Conservation (phyloP, 371 early-diverging fungal genomes). For the Circinella minor region DNA sequence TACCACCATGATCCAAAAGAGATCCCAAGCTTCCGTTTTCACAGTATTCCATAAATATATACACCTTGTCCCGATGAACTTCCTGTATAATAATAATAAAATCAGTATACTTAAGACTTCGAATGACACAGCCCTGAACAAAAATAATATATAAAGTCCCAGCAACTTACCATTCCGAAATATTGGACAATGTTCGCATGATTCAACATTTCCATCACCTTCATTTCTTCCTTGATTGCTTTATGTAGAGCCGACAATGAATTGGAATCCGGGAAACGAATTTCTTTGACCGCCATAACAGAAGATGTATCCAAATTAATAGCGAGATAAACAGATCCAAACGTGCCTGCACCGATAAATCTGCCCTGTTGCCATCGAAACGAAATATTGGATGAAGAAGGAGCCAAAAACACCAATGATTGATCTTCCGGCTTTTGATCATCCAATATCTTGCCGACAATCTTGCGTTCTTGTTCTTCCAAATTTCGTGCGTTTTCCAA, state of each 20-base stretch:
- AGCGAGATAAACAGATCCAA: slow-evolving; percentile 85
- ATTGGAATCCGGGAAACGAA: slow-evolving; percentile 84
- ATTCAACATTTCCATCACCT: slow-evolving; percentile 85
- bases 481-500: slow-evolving; percentile 55
- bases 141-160: too few relatives aligned
- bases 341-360: slow-evolving; percentile 88
- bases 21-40: slow-evolving; percentile 82
- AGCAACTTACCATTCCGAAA: slow-evolving; percentile 68
- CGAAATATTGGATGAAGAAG: slow-evolving; percentile 74
- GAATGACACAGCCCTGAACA: too few relatives aligned
- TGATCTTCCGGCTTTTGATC: slow-evolving; percentile 80
- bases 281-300: slow-evolving; percentile 93
- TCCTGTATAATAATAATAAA: slow-evolving; percentile 50
- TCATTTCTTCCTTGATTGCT: slow-evolving; percentile 89
- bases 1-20: slow-evolving; percentile 79
- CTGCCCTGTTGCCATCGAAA: slow-evolving; percentile 89
- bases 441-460: slow-evolving; percentile 82
- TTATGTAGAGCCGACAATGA: slow-evolving; percentile 70
- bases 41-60: slow-evolving; percentile 95
- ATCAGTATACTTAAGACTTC: not conserved
- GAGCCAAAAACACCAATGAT: slow-evolving; percentile 76
- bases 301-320: slow-evolving; percentile 88
- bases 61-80: slow-evolving; percentile 89
- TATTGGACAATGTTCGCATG: slow-evolving; percentile 93
- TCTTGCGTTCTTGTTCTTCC: slow-evolving; percentile 59